phyloP scores from a whole-genome alignment of 1,284 basidiomycete species.

The Leccinum pachyderme region DNA sequence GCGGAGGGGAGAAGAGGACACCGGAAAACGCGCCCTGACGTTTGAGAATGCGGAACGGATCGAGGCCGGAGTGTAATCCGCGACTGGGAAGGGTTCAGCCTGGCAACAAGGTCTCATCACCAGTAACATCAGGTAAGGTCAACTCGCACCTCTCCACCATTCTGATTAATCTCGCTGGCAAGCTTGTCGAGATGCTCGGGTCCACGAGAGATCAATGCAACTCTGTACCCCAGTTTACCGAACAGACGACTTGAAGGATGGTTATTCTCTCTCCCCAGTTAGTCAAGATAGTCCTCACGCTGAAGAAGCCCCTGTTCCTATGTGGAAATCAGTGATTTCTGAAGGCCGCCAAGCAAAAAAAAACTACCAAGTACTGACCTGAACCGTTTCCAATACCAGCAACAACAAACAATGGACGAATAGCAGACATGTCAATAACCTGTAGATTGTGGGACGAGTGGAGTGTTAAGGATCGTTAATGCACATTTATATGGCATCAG shows the following conservation, averaged over 20 bases:
- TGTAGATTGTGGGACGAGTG: not conserved
- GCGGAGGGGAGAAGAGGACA: conserved; percentile 48
- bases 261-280: conserved; percentile 3
- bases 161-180: conserved; percentile 52
- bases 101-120: conserved; percentile 25
- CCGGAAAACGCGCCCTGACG: conserved; percentile 52
- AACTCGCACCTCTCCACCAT: conserved; percentile 56
- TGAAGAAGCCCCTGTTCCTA: conserved; percentile 60
- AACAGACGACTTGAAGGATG: conserved; percentile 51
- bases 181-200: conserved; percentile 50
- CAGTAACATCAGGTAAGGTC: not conserved
- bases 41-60: conserved; percentile 53
- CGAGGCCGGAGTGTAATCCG: conserved; percentile 52
- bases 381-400: conserved; percentile 54
- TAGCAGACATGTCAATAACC: conserved; percentile 31
- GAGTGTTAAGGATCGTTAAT: not conserved
- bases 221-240: conserved; percentile 61
- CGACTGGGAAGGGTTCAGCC: conserved; percentile 61
- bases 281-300: conserved; percentile 45
- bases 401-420: conserved; percentile 48
- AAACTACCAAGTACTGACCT: conserved; percentile 17
- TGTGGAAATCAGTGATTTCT: not conserved
- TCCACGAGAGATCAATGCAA: conserved; percentile 68
- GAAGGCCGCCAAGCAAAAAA: not conserved
- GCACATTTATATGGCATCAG: conserved; percentile 15